Conservation (phyloP, 129 eudicot species). For the Flaveria sonorensis region DNA sequence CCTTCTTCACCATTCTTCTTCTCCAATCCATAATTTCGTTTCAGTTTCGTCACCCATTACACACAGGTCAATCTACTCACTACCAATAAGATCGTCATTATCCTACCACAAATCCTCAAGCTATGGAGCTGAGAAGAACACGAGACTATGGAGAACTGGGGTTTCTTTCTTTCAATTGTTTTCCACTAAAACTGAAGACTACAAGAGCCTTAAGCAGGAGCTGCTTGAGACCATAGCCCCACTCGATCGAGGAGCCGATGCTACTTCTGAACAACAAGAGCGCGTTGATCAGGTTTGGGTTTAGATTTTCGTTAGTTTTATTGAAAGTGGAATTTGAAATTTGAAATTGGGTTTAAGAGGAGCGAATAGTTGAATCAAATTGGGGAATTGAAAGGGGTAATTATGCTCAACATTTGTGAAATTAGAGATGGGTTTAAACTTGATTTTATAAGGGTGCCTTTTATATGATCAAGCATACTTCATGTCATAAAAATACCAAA, state of each 20-base stretch:
- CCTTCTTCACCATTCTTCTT: constrained; percentile 7
- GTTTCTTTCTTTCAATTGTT: constrained; percentile 71
- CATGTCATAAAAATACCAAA: neutral
- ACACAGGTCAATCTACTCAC: neutral
- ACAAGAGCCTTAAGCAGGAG: constrained; percentile 59
- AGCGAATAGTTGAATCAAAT: neutral
- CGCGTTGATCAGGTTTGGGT: constrained; percentile 59
- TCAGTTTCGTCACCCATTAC: constrained; percentile 1
- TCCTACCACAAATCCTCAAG: constrained; percentile 11
- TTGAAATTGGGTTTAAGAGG: neutral
- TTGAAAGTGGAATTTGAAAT: neutral
- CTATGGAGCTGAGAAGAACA: neutral
- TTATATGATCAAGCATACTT: constrained; percentile 6
- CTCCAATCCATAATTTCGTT: neutral
- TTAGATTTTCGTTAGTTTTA: too few relatives aligned
- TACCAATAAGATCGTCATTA: constrained; percentile 1
- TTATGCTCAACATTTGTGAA: neutral
- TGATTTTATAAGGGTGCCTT: neutral
- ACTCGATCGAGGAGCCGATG: constrained; percentile 91
- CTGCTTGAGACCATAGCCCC: constrained; percentile 66
- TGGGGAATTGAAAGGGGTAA: too few relatives aligned
- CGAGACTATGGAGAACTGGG: constrained; percentile 40
- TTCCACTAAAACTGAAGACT: constrained; percentile 44
- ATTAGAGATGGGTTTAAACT: neutral
- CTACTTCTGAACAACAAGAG: constrained; percentile 67